Percentiles rank a stretch among this genome's conserved stretches.
phyloP scores from a whole-genome alignment of 805 yeast genomes.

The Starmera caribaea region DNA sequence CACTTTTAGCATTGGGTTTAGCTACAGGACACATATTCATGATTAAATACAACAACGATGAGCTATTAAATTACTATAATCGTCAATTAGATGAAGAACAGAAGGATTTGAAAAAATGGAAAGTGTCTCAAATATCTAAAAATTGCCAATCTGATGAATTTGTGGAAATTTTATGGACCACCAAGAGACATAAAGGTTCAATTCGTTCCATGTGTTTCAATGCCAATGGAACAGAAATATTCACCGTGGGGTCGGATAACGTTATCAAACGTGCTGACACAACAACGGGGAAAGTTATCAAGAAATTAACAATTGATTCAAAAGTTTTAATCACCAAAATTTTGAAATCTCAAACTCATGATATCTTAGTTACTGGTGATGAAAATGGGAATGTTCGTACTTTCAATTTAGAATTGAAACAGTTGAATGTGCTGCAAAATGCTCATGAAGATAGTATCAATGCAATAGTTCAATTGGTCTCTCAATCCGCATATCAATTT shows the following conservation, averaged over 20 bases:
- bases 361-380: slow-evolving; percentile 43
- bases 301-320: slow-evolving; percentile 31
- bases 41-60: slow-evolving; percentile 43
- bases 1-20: slow-evolving; percentile 59
- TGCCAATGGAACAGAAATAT: slow-evolving; percentile 39
- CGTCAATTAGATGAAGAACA: slow-evolving; percentile 14
- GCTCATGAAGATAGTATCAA: slow-evolving; percentile 76
- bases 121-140: slow-evolving; percentile 18
- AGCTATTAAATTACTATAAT: slow-evolving; percentile 24
- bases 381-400: slow-evolving; percentile 65
- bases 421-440: slow-evolving; percentile 36
- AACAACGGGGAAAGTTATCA: slow-evolving; percentile 65
- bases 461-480: slow-evolving; percentile 59
- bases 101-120: slow-evolving; percentile 38
- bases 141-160: slow-evolving; percentile 3
- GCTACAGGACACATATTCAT: slow-evolving; percentile 73
- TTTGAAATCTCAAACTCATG: slow-evolving; percentile 24
- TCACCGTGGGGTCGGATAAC: slow-evolving; percentile 71
- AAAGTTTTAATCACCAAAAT: slow-evolving; percentile 21
- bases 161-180: slow-evolving; percentile 54
- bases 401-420: slow-evolving; percentile 43
- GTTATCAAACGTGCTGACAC: slow-evolving; percentile 66
- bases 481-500: slow-evolving; percentile 68
- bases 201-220: slow-evolving; percentile 65
- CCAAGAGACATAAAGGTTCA: slow-evolving; percentile 84